These are phyloP conservation scores for Amaranthus hypochondriacus DNA, from an alignment of 148 eudicot genomes.

Conservation along the genomic window DNA sequence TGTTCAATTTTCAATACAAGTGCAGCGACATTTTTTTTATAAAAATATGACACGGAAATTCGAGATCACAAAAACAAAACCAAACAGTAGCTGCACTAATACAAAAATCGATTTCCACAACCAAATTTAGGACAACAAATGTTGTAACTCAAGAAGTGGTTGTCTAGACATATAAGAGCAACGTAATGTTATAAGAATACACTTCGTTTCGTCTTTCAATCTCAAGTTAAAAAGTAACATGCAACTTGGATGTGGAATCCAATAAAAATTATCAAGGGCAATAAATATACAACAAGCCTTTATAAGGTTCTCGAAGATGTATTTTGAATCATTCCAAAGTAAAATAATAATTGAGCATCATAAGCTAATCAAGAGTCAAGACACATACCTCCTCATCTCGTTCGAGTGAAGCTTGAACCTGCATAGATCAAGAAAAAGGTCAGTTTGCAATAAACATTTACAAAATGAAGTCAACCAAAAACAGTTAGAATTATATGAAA, in stretches of 20 bases:
- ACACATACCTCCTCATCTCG: constrained; percentile 88
- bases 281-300: not conserved
- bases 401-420: constrained; percentile 83
- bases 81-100: not conserved
- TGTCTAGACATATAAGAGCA: not conserved
- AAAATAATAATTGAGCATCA: not conserved
- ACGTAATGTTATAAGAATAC: not conserved
- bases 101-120: not conserved
- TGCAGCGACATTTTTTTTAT: too few relatives aligned
- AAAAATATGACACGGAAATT: not conserved
- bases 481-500: not conserved
- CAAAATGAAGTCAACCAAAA: not conserved
- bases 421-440: constrained; percentile 26
- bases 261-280: not conserved
- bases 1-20: not conserved
- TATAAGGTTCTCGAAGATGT: not conserved
- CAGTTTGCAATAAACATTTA: not conserved
- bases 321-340: not conserved
- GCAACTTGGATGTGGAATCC: not conserved
- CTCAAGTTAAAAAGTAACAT: not conserved
- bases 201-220: not conserved
- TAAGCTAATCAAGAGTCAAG: not conserved
- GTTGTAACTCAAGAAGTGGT: not conserved
- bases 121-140: not conserved
- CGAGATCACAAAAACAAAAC: not conserved